A percentile compares a stretch with the other conserved stretches of the same genome.
Conservation (phyloP, 768 basidiomycete genomes). For the Rhizopogon vulgaris region DNA sequence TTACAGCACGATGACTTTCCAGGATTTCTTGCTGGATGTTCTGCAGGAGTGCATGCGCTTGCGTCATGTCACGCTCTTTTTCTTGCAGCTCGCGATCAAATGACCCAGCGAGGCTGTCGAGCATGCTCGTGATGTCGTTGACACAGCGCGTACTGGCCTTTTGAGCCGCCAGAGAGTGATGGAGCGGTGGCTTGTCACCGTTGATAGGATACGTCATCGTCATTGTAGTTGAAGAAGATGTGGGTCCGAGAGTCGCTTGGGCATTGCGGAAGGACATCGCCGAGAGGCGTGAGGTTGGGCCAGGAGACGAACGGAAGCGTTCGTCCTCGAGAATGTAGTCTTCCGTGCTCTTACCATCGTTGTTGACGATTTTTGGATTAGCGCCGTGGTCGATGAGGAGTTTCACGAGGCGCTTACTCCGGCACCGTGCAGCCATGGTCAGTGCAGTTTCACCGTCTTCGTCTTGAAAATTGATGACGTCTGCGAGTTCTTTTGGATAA, state of each 20-base stretch:
- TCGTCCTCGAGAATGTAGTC: conserved; percentile 99
- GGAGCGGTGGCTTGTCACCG: conserved; percentile 67
- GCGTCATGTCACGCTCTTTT: conserved; percentile 86
- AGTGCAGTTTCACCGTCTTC: conserved; percentile 98
- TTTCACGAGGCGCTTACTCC: conserved; percentile 93
- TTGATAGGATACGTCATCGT: conserved; percentile 37
- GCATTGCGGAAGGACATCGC: conserved; percentile 72
- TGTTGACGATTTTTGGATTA: conserved; percentile 90
- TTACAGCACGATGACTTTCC: conserved; percentile 74
- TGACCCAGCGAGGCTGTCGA: conserved; percentile 81
- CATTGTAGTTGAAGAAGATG: background rate
- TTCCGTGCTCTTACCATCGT: conserved; percentile 94
- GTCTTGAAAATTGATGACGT: conserved; percentile 98
- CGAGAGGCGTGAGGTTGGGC: conserved; percentile 59
- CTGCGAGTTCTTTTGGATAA: conserved; percentile 92
- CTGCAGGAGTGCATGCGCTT: conserved; percentile 79
- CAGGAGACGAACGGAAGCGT: conserved; percentile 88
- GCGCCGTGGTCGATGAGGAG: conserved; percentile 94
- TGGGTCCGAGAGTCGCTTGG: conserved; percentile 49
- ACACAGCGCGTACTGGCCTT: conserved; percentile 80
- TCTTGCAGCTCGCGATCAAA: conserved; percentile 91
- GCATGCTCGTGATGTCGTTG: conserved; percentile 78
- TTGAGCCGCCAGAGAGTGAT: conserved; percentile 81
- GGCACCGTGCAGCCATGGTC: conserved; percentile 92
- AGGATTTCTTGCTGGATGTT: conserved; percentile 89